Evolutionary conservation across 768 basidiomycete genomes (phyloP), one percentile per base, ranked within the genome.

Genomic region (Suillus fuscotomentosus): DNA sequence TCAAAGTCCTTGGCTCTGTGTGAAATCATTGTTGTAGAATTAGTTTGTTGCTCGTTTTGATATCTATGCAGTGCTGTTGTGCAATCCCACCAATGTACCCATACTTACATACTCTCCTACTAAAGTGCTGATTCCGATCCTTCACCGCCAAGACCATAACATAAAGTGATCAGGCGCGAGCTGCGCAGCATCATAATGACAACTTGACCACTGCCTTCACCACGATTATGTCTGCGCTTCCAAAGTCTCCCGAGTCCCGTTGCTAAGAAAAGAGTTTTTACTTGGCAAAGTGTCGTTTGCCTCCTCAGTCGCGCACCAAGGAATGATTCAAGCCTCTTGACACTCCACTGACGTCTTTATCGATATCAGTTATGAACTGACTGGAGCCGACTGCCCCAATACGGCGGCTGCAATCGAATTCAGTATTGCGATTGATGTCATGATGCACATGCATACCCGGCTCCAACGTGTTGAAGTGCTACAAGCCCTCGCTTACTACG

Each of bases 1-100:
- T 93, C 76, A 77, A 70, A 51, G 64, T 79, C 51, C 42, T 73
- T 57, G 70, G 67, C 47, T 65, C 31, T 15, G 11, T 42, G 24
- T 59, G 39, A 59, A 20, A 27, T 10, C 20, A 10, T 59, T 59
- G 57, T 59, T 59, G 57, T 59, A 41, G 27, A 20, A 59, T 59
- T 7, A 27, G 17, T 17, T 59, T 10, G 17, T 59, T 42, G 24
- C 24, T 41, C 5, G 3, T 22, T 14, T 39, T n/a, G 38, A 42
- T 59, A 24, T 42, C 5, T 59, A 53, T 53, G 9, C 27, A 57
- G 24, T 57, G 24, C 38, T 57, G 39, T 41, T 10, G 24, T 42
- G 57, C 24, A 41, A 41, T 57, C 5, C 17, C 17, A 10, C 17
- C 20, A 5, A 20, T 53, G 31, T 53, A 20, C 17, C 31, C 22